phyloP scores from a whole-genome alignment of 1,139 yeast species.

The Candida smagusa region DNA sequence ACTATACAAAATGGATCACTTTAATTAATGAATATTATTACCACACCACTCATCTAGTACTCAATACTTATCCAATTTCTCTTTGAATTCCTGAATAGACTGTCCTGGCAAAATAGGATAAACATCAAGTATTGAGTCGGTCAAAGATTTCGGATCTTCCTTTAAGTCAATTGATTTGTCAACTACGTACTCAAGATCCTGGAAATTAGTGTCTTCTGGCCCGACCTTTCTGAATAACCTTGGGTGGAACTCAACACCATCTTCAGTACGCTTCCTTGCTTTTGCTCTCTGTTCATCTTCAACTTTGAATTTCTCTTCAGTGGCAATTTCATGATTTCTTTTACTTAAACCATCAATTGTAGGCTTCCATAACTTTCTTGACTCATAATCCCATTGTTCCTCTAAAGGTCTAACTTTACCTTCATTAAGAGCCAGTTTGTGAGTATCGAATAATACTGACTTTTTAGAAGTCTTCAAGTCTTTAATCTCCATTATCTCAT shows the following conservation, averaged over 20 bases:
- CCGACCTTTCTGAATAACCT: slow-evolving; percentile 54
- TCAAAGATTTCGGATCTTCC: slow-evolving; percentile 48
- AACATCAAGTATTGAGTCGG: slow-evolving; percentile 53
- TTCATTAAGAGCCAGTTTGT: slow-evolving; percentile 43
- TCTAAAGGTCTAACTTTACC: slow-evolving; percentile 76
- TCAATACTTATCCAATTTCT: not conserved
- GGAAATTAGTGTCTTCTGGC: slow-evolving; percentile 24
- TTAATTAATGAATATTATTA: slow-evolving; percentile 20
- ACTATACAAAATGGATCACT: slow-evolving; percentile 58
- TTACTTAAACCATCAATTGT: slow-evolving; percentile 74
- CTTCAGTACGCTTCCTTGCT: slow-evolving; percentile 73
- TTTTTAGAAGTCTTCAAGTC: slow-evolving; percentile 48
- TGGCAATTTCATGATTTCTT: slow-evolving; percentile 78
- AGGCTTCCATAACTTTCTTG: slow-evolving; percentile 77
- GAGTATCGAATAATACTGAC: slow-evolving; percentile 62
- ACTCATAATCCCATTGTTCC: slow-evolving; percentile 80
- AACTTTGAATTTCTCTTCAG: slow-evolving; percentile 80
- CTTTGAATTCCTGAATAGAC: slow-evolving; percentile 11
- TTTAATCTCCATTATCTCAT: slow-evolving; percentile 74
- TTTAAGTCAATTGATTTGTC: slow-evolving; percentile 50
- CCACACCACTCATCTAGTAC: too few relatives aligned
- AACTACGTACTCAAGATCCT: slow-evolving; percentile 58
- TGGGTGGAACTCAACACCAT: slow-evolving; percentile 79
- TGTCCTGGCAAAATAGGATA: slow-evolving; percentile 84
- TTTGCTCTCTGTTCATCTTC: slow-evolving; percentile 77